Evolutionary conservation across 1,284 basidiomycete genomes (phyloP).

Genomic region (Schizophyllum amplum): DNA sequence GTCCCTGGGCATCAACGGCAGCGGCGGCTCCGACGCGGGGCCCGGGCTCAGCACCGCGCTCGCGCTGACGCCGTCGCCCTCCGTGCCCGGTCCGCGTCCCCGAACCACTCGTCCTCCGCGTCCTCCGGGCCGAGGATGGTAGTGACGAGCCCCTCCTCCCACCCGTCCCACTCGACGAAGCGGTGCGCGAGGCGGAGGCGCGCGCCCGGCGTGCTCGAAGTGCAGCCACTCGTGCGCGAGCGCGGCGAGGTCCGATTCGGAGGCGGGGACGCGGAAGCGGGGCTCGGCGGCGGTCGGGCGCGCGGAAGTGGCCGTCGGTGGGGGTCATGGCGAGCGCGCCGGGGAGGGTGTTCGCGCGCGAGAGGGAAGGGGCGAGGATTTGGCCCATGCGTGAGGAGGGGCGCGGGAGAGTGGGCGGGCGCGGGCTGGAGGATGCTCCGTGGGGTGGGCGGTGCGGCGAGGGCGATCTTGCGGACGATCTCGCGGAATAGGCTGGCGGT

Average conservation of each 20-base stretch:
- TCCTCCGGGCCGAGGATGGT: conserved; percentile 67
- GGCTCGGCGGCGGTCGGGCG: background rate
- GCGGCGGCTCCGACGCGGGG: background rate
- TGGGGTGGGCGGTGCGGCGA: conserved; percentile 14
- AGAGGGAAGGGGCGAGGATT: conserved; percentile 7
- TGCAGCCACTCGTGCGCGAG: conserved; percentile 65
- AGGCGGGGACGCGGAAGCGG: background rate
- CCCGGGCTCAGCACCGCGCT: background rate
- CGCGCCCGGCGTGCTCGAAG: conserved; percentile 54
- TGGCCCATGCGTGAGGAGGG: conserved; percentile 7
- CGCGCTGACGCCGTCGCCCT: conserved; percentile 4
- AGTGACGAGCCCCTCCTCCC: conserved; percentile 74
- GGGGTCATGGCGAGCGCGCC: background rate
- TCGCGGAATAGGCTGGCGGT: conserved; percentile 60
- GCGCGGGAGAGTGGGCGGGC: conserved; percentile 4
- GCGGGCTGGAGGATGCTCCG: conserved; percentile 17
- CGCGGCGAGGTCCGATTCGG: conserved; percentile 19
- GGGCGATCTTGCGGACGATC: conserved; percentile 42
- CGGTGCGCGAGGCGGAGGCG: conserved; percentile 66
- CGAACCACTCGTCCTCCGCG: conserved; percentile 61
- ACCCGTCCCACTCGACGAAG: conserved; percentile 77
- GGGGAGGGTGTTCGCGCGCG: conserved; percentile 8
- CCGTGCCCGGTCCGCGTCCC: conserved; percentile 27
- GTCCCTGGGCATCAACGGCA: background rate
- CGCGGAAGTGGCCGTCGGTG: background rate